Evolutionary conservation across 768 basidiomycete genomes (phyloP), one percentile per base, ranked within the genome.

Genomic region (Saitozyma podzolica): DNA sequence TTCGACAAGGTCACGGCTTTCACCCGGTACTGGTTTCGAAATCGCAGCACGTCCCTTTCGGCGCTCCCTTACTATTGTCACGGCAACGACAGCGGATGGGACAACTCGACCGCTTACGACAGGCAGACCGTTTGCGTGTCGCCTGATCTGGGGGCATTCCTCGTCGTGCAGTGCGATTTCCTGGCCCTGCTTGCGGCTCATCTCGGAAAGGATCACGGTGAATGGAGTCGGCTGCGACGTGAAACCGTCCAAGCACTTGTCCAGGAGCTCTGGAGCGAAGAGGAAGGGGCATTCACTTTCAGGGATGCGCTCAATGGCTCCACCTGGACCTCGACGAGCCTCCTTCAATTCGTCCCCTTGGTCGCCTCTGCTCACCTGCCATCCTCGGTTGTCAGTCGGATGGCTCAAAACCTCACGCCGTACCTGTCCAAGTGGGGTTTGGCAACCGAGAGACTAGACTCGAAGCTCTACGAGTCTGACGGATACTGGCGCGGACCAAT

Each of bases 401-500:
- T 55, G 54, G 54, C 40, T 13, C 9, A 14, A 5, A 37, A 41
- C n/a, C 9, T 55, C 10, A 14, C n/a, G 9, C 9, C 11, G 16
- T 39, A 39, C 40, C 54, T 55, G 29, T 20, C 54, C 4, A 1
- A 9, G 9, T 39, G 19, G 54, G 54, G 54, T 41, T 37, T 55
- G 40, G 54, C 54, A 19, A 39, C 54, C 40, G 54, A 55, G 19
- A 16, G 9, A 9, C 11, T 41, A 14, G 13, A 37, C 17, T 39
- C 29, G 9, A 9, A 16, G 14, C 40, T 39, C n/a, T 55, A 55
- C 54, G 54, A 55, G 40, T 14, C 29, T 14, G 54, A 55, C 40
- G 54, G 54, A 37, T 55, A 55, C 40, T 55, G 54, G 54, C 54
- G 54, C 11, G 54, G 54, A 11, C 54, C 54, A 14, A 41, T 55